Evolutionary conservation across 2,329 filamentous ascomycete species (phyloP).

Genomic region (Hypoxylon sp.): DNA sequence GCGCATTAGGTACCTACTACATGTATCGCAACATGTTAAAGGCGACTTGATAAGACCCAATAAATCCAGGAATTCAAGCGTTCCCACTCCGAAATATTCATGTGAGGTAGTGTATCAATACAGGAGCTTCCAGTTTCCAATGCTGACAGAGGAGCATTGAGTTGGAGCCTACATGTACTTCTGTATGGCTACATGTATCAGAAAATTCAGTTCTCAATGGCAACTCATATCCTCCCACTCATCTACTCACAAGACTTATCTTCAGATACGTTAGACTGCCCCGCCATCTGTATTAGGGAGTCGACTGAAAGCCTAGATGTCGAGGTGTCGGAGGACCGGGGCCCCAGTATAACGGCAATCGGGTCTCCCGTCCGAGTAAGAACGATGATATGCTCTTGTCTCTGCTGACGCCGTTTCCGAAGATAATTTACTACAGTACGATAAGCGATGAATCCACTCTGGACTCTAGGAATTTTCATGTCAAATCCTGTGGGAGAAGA

Average conservation of each 20-base stretch:
- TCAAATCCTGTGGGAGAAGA: background rate
- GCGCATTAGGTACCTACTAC: background rate
- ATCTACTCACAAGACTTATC: background rate
- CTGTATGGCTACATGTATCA: too few relatives aligned
- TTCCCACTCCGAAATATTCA: background rate
- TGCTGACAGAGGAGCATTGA: too few relatives aligned
- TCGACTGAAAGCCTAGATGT: constrained; percentile 12
- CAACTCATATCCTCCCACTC: background rate
- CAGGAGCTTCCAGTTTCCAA: background rate
- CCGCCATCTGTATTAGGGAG: constrained; percentile 9
- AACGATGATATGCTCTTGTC: background rate
- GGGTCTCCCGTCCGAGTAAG: constrained; percentile 9
- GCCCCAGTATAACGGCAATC: constrained; percentile 11
- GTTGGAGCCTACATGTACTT: too few relatives aligned
- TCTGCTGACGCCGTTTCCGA: background rate
- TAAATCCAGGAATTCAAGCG: background rate
- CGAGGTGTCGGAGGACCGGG: background rate
- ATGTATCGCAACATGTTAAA: background rate
- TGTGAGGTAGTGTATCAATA: background rate
- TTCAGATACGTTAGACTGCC: background rate
- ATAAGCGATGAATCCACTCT: constrained; percentile 8
- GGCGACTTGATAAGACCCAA: background rate
- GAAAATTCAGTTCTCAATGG: too few relatives aligned
- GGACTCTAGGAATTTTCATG: background rate
- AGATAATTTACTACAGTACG: background rate